phyloP scores from a whole-genome alignment of 1,284 basidiomycete genomes.

The Naganishia cerealis region DNA sequence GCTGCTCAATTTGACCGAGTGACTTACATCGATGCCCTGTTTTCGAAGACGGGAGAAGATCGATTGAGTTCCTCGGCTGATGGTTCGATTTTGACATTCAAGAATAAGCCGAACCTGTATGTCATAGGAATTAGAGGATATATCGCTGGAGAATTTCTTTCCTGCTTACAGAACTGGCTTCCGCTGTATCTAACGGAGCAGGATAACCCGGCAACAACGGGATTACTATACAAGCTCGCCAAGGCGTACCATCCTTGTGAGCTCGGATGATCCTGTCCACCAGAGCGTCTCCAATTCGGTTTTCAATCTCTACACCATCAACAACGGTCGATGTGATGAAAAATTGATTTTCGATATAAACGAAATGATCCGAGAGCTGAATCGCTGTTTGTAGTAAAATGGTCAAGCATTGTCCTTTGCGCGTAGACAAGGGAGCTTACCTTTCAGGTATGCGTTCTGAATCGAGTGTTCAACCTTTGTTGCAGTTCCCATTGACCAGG shows the following conservation, averaged over 20 bases:
- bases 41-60: conserved; percentile 84
- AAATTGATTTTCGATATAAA: conserved; percentile 86
- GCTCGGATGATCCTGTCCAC: conserved; percentile 89
- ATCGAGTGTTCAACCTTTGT: conserved; percentile 87
- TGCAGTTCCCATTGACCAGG: conserved; percentile 92
- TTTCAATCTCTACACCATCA: conserved; percentile 83
- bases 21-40: conserved; percentile 80
- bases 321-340: conserved; percentile 93
- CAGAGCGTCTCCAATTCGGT: conserved; percentile 90
- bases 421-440: conserved; percentile 53
- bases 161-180: conserved; percentile 77
- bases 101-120: conserved; percentile 77
- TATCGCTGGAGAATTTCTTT: conserved; percentile 36
- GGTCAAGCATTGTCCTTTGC: not conserved
- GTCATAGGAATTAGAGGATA: conserved; percentile 3
- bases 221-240: conserved; percentile 91
- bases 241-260: conserved; percentile 73
- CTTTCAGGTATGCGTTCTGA: conserved; percentile 89
- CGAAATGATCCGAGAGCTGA: conserved; percentile 75
- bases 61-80: conserved; percentile 84
- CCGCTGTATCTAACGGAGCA: conserved; percentile 85
- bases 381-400: conserved; percentile 65
- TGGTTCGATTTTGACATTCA: conserved; percentile 88
- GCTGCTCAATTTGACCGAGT: conserved; percentile 8
- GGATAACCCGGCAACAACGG: conserved; percentile 92